phyloP scores from a whole-genome alignment of 1,284 basidiomycete species.

The Marasmius oreades region DNA sequence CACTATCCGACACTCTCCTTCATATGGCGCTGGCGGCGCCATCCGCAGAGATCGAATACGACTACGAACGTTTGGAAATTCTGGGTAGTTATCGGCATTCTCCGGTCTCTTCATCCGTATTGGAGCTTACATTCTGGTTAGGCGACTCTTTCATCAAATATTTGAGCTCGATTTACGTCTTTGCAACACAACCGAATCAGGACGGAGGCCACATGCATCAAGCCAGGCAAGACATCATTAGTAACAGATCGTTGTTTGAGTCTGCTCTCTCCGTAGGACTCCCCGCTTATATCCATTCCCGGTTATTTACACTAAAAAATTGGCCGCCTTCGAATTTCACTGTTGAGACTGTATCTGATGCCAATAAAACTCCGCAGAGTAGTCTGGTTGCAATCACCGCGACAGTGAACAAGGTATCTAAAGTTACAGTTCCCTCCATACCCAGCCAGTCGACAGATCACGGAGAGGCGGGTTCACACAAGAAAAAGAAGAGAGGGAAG shows the following conservation, averaged over 20 bases:
- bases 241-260: constrained; percentile 61
- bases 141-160: constrained; percentile 82
- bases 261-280: constrained; percentile 55
- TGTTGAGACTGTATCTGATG: constrained; percentile 14
- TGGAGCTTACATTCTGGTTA: constrained; percentile 26
- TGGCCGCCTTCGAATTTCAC: constrained; percentile 59
- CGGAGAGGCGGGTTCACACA: neutral
- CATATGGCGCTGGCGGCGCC: constrained; percentile 65
- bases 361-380: neutral
- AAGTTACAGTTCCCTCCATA: neutral
- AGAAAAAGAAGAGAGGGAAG: constrained; percentile 35
- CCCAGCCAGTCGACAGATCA: neutral
- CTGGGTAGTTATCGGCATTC: constrained; percentile 51
- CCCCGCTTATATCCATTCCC: constrained; percentile 68
- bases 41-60: constrained; percentile 58
- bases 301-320: constrained; percentile 59
- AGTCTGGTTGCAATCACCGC: neutral
- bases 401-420: neutral
- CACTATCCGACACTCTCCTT: constrained; percentile 56
- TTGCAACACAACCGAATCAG: constrained; percentile 58
- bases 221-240: constrained; percentile 64
- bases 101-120: constrained; percentile 8
- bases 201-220: constrained; percentile 64
- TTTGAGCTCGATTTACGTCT: constrained; percentile 68
- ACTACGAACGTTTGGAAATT: constrained; percentile 81